Evolutionary conservation across 768 basidiomycete species (phyloP), one percentile per base, ranked within the genome.

Genomic region (Boletus vermiculosoides): DNA sequence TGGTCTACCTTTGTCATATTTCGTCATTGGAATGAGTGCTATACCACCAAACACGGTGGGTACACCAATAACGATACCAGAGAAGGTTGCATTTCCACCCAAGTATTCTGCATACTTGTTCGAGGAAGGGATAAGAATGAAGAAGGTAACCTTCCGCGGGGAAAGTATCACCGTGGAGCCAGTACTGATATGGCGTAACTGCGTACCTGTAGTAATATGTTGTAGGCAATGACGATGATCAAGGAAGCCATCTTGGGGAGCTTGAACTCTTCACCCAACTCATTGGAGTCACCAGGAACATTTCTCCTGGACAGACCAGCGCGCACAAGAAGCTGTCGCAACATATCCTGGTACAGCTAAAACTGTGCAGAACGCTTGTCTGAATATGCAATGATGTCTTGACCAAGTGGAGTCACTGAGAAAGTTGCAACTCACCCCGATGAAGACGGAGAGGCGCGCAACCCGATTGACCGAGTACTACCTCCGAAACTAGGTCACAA

Each of bases 81-180:
- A 83, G 66, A 89, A 90, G 0, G 84, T 85, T n/a, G 84, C 74
- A n/a, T 74, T 79, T 16, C 87, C 87, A 23, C 86, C 86, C 8
- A 88, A 73, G 60, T 80, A 74, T 56, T 82, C 76, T 0, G 85
- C 82, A 63, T 89, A 88, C 50, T 76, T 74, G 63, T 80, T 83
- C 1, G 85, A 83, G 1, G 87, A 86, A 3, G 87, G 84, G 5
- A 89, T 83, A 41, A 87, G 76, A 55, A 87, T 80, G 68, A 87
- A 89, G 72, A 88, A 88, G 0, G 84, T 81, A 5, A 85, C 66
- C 87, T 88, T 53, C 31, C 2, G 34, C n/a, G 10, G 20, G 36
- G 11, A 31, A 36, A 47, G 20, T 11, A 41, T 53, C 31, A 15
- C 28, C 31, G n/a, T 40, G 25, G 6, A 39, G 5, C 23, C n/a